Base-by-base conservation (phyloP, 768 basidiomycete genomes). In the Dacryopinax spathularia region DNA sequence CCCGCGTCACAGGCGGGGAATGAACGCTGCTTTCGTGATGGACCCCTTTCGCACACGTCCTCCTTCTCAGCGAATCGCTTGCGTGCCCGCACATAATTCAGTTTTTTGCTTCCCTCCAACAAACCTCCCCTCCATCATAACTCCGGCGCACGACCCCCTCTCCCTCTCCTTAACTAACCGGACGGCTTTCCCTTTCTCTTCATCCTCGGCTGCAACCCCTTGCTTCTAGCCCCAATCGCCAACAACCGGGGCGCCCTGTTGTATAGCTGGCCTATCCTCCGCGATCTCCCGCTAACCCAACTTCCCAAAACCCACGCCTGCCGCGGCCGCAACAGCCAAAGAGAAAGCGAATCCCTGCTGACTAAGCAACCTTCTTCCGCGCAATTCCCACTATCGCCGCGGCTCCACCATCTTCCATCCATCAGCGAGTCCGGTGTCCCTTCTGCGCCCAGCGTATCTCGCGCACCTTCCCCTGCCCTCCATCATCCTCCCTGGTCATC, bases 91-190 rank as follows among this genome's bases (percentile, higher is more conserved):
- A 22, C 22, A 22, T 41, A 41, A 56, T 56, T 27, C 48, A 56
- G 48, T 27, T 56, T 37, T 56, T 56, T 56, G 48, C 48, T 56
- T 56, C 48, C 48, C 48, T 56, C 48, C 48, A n/a, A n/a, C n/a
- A n/a, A n/a, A n/a, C 25, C 43, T 44, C 43, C 12, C 7, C 7
- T 44, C 22, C n/a, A 56, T 27, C 48, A 27, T 31, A 13, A 25
- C 10, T 6, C 25, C 6, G 9, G 5, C 48, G 25, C 25, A 3
- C 22, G 25, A 10, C 3, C 3, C 3, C 13, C 12, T 29, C 3
- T 29, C 48, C 22, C 29, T 29, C 13, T 5, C 48, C 31, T 37
- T 37, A 37, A 37, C 10, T 29, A 56, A 15, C 29, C 48, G 48
- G 13, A 56, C 22, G 3, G 2, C 5, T 10, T 29, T 10, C 29